Percentiles rank a stretch among this genome's conserved stretches.
Conservation (phyloP, 73 alveolate genomes). For the Tetrahymena elliotti region DNA sequence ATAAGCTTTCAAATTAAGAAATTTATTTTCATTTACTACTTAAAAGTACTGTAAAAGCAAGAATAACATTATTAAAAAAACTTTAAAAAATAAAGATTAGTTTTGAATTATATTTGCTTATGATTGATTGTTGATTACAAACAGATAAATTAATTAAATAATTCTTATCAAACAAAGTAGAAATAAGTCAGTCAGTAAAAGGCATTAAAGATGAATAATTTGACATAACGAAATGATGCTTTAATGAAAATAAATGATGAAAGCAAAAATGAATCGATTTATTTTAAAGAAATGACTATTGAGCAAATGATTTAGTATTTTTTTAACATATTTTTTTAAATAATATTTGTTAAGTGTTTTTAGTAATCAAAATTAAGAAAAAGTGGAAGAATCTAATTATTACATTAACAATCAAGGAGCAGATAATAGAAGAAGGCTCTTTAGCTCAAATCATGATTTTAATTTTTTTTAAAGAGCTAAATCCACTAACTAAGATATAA, state of each 20-base stretch:
- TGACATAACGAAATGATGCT: neutral
- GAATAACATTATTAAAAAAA: no score
- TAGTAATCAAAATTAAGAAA: neutral
- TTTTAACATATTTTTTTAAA: no score
- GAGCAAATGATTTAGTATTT: neutral
- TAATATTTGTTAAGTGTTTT: no score
- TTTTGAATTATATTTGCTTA: no score
- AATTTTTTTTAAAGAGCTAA: neutral
- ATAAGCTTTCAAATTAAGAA: no score
- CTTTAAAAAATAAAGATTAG: no score
- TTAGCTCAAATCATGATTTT: neutral
- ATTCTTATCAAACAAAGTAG: neutral
- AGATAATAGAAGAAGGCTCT: neutral
- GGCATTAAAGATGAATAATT: neutral
- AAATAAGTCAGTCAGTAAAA: neutral
- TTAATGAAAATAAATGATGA: neutral
- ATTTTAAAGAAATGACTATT: neutral
- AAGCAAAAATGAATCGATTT: neutral
- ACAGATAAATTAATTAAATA: neutral
- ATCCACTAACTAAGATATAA: neutral
- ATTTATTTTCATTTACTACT: no score
- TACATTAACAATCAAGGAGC: neutral
- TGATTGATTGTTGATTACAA: neutral
- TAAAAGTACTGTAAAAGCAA: no score
- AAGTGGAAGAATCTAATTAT: neutral